Evolutionary conservation across 2,329 filamentous ascomycete species (phyloP).

Genomic region (Verticillium isaacii): DNA sequence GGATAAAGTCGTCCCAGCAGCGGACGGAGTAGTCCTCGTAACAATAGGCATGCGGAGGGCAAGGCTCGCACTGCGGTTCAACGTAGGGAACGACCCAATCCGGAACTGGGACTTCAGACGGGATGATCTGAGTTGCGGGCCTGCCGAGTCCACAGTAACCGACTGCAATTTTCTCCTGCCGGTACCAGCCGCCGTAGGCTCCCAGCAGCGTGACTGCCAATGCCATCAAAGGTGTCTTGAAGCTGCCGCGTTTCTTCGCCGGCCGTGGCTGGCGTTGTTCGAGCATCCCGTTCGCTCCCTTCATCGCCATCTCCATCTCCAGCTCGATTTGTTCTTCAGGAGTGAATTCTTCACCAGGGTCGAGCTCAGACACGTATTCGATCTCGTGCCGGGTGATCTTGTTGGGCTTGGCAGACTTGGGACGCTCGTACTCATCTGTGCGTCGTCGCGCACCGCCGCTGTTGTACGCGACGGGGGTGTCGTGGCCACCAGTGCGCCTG

Average conservation of each 20-base stretch:
- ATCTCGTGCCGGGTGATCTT: constrained; percentile 27
- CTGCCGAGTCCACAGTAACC: constrained; percentile 89
- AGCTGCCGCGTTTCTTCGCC: constrained; percentile 1
- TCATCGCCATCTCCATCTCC: constrained; percentile 59
- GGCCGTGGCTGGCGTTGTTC: constrained; percentile 36
- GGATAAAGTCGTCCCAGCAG: constrained; percentile 84
- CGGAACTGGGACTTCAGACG: constrained; percentile 54
- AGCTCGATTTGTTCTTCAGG: constrained; percentile 83
- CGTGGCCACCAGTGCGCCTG: constrained; percentile 34
- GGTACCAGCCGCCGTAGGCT: constrained; percentile 76
- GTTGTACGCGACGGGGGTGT: not conserved
- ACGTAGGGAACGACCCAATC: constrained; percentile 66
- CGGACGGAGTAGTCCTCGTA: constrained; percentile 70
- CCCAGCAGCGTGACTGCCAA: constrained; percentile 66
- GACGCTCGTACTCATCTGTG: constrained; percentile 27
- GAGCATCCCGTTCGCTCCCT: constrained; percentile 27
- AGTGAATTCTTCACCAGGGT: constrained; percentile 87
- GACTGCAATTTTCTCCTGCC: constrained; percentile 92
- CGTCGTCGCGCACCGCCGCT: constrained; percentile 37
- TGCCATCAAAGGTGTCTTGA: constrained; percentile 55
- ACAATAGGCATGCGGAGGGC: constrained; percentile 86
- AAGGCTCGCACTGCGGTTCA: constrained; percentile 81
- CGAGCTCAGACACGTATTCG: constrained; percentile 38
- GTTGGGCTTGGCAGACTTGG: constrained; percentile 23
- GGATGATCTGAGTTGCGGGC: constrained; percentile 46